These are phyloP conservation scores for Rubroboletus pulcherrimus DNA, from an alignment of 768 basidiomycete species.

Conservation along the genomic window DNA sequence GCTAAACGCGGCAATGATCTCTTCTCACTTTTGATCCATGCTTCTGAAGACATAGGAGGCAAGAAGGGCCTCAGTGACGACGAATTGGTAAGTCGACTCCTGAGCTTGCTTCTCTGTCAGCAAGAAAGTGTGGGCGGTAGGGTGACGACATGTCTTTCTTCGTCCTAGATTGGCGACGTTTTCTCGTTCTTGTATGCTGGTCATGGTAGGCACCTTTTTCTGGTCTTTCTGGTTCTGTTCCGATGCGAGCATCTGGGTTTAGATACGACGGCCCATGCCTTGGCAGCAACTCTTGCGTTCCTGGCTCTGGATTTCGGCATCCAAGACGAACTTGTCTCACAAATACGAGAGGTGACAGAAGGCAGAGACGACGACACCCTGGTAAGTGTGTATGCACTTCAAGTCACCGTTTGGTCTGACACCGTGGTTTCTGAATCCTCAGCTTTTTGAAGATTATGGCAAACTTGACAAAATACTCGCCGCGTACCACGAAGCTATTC, in stretches of 20 bases:
- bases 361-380: constrained; percentile 13
- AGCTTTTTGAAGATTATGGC: constrained; percentile 25
- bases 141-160: neutral
- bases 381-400: constrained; percentile 6
- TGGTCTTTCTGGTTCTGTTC: neutral
- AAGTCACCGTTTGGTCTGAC: neutral
- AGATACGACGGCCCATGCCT: constrained; percentile 31
- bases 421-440: neutral
- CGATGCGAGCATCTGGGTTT: neutral
- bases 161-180: constrained; percentile 45
- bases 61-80: constrained; percentile 14
- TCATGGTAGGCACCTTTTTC: constrained; percentile 37
- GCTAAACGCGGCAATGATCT: constrained; percentile 3
- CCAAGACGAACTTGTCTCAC: constrained; percentile 30
- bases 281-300: constrained; percentile 31
- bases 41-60: constrained; percentile 13
- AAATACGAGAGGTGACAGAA: constrained; percentile 24
- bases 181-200: constrained; percentile 54
- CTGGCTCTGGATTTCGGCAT: constrained; percentile 27
- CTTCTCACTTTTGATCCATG: constrained; percentile 15
- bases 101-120: too few relatives aligned
- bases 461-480: constrained; percentile 28
- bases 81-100: constrained; percentile 12
- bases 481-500: constrained; percentile 27
- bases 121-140: neutral